Evolutionary conservation across 2,329 filamentous ascomycete genomes (phyloP), one percentile per base, ranked within the genome.

Genomic region (Parasarocladium wereldwijsianum): DNA sequence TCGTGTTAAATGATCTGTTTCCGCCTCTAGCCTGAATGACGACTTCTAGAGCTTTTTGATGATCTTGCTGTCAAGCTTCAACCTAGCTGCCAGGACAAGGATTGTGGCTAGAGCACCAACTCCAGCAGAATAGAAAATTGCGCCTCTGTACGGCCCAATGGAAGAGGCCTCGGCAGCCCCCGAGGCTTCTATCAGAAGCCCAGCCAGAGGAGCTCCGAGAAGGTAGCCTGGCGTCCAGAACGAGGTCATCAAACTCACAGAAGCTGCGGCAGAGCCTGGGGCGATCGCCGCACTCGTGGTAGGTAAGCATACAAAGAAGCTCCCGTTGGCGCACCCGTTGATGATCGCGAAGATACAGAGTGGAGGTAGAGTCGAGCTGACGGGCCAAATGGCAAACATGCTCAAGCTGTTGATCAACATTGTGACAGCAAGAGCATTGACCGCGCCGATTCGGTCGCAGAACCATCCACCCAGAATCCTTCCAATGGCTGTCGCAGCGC

Each of bases 281-380:
- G 19, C 29, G 15, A 35, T 16, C 20, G 17, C 17, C n/a, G 19
- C 62, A 1, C 72, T 63, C 1, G 69, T 67, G 1, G 70, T 73
- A 1, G 70, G 70, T 51, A 74, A 69, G 0, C 63, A 62, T 3
- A 64, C 60, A 42, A 75, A 75, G 49, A 74, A 75, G 0, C 62
- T 65, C 1, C 70, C 70, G 40, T 73, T 73, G 1, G 64, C 58
- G 22, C 59, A 51, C 0, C 70, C 70, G 37, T 73, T 75, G 14
- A 73, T 49, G 9, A 71, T 50, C 11, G 62, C 64, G 39, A 75
- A 75, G 0, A 60, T 44, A 11, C 64, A 47, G 21, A 75, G 46
- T 0, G 66, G 64, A 0, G 50, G 63, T 3, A 73, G 43, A 0
- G 61, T 59, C 12, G 51, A 60, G 3, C 64, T 66, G 0, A 66